Evolutionary conservation across 2,329 filamentous ascomycete species (phyloP).

Genomic region (Graphiopsis chlorocephala): DNA sequence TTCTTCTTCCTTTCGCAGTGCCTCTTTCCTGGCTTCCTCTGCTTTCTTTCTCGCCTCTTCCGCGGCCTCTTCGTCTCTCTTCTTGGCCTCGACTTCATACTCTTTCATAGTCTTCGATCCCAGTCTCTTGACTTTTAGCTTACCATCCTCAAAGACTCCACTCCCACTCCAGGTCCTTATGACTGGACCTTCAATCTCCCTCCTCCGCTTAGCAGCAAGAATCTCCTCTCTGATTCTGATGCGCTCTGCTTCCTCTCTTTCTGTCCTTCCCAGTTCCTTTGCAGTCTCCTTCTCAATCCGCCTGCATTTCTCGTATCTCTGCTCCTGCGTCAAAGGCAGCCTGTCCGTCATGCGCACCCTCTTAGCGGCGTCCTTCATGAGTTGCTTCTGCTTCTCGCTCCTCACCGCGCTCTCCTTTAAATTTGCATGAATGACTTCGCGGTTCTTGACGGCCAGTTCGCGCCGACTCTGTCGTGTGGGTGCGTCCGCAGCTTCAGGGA

Average conservation of each 20-base stretch:
- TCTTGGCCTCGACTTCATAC: conserved; percentile 11
- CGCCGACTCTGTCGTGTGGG: conserved; percentile 62
- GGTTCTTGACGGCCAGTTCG: conserved; percentile 61
- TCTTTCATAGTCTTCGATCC: conserved; percentile 29
- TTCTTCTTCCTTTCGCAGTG: conserved; percentile 3
- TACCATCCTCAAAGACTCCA: conserved; percentile 74
- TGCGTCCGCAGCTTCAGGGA: conserved; percentile 61
- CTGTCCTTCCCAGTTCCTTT: conserved; percentile 88
- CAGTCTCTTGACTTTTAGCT: conserved; percentile 57
- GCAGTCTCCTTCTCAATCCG: conserved; percentile 76
- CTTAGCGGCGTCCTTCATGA: conserved; percentile 61
- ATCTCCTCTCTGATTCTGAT: conserved; percentile 79
- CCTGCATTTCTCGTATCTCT: conserved; percentile 51
- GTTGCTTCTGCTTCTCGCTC: conserved; percentile 66
- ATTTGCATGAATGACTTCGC: conserved; percentile 60
- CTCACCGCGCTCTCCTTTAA: conserved; percentile 71
- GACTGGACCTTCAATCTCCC: conserved; percentile 82
- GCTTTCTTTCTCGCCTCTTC: conserved; percentile 12
- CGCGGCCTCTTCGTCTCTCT: conserved; percentile 11
- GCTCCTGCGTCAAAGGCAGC: conserved; percentile 79
- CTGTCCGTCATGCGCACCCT: conserved; percentile 69
- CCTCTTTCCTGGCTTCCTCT: conserved; percentile 11
- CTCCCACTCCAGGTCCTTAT: conserved; percentile 93
- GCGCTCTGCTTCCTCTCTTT: conserved; percentile 84
- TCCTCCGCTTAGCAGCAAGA: conserved; percentile 82